Evolutionary conservation across 192 early-diverging fungal species (phyloP), one percentile per base, ranked within the genome.

Genomic region (Coemansia sp.): DNA sequence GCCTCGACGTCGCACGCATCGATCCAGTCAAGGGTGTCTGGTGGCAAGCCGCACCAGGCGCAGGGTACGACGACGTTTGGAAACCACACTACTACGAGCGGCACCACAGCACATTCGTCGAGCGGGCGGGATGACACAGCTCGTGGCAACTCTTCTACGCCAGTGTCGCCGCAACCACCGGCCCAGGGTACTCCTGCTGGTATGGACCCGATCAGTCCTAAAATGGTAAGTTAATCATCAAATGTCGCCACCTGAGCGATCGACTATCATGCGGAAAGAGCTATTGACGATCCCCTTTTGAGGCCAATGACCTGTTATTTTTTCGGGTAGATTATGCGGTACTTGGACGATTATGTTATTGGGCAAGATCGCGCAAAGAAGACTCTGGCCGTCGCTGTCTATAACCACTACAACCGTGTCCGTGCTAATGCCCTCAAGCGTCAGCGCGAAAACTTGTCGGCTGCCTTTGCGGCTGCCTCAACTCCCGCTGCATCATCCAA

Each of bases 331-430:
- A 90, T 92, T 67, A 86, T 88, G 55, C 84, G 89, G 39, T 88
- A 91, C 60, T 61, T 95, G 73, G 88, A 95, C 79, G 90, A 93
- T 43, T 92, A 92, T 71, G 88, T 95, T 7, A 92, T 95, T 64
- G 93, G 92, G 14, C 94, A 95, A 74, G 90, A 90, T 36, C 81
- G 86, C 21, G 86, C 93, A 20, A 95, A 95, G 72, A 89, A 89
- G 76, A 89, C 87, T 11, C 69, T 95, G 39, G 83, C 94, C 1
- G 93, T 94, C 2, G 92, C 94, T 11, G 88, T 95, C 7, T 91
- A 90, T 72, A 93, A 92, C 69, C 94, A 95, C 69, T 93, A 95
- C 75, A 86, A 82, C 20, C 84, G 93, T 7, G 84, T 93, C 9
- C 78, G 84, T 5, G 86, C 88, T 21, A 95, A 95, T 68, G 50